Conservation (phyloP, 1,284 basidiomycete genomes). For the Abortiporus biennis region DNA sequence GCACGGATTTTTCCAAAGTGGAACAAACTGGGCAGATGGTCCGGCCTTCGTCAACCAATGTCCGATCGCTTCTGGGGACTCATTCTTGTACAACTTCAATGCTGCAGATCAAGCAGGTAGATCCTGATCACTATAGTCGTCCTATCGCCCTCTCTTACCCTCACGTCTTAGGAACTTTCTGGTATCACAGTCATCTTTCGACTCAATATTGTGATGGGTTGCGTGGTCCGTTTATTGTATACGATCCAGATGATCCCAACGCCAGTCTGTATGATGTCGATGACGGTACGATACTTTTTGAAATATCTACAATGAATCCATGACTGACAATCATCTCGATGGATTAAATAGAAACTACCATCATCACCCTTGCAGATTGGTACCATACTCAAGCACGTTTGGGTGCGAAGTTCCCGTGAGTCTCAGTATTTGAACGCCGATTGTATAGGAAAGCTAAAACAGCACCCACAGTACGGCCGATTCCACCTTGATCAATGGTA, state of each 20-base stretch:
- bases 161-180: conserved; percentile 17
- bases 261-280: conserved; percentile 34
- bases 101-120: conserved; percentile 26
- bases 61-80: conserved; percentile 36
- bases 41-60: conserved; percentile 38
- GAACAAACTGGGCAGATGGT: conserved; percentile 25
- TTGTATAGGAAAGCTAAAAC: neutral
- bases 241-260: conserved; percentile 35
- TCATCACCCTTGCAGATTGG: conserved; percentile 22
- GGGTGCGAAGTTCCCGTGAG: conserved; percentile 12
- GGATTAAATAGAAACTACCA: conserved; percentile 13
- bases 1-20: conserved; percentile 26
- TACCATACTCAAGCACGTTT: conserved; percentile 15
- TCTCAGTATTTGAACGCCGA: neutral
- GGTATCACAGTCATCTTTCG: conserved; percentile 21
- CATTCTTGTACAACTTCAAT: conserved; percentile 34
- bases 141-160: neutral
- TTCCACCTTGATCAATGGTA: conserved; percentile 46
- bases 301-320: neutral
- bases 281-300: conserved; percentile 22
- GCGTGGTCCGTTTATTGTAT: conserved; percentile 31
- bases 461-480: conserved; percentile 7
- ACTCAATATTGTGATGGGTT: conserved; percentile 29
- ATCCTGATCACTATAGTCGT: neutral
- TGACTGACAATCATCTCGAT: neutral